Evolutionary conservation across 2,329 filamentous ascomycete species (phyloP), one percentile per base, ranked within the genome.

Genomic region (Neofusicoccum umdonicola): DNA sequence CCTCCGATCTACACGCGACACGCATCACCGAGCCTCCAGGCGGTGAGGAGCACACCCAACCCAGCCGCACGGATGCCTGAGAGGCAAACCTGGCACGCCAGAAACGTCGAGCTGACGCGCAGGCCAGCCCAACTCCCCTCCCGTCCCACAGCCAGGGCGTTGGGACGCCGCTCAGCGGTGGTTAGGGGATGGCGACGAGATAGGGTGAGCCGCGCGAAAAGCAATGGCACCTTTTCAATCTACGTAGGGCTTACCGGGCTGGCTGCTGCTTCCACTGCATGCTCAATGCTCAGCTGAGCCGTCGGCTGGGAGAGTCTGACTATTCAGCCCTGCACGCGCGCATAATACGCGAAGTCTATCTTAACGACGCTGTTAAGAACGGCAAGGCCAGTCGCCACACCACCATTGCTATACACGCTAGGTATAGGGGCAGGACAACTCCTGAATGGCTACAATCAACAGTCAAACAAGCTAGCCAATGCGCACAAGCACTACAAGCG

Each of bases 221-320:
- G 56, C 56, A 60, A 60, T 37, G 56, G 42, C 56, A 22, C 13
- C 9, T 35, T 57, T 47, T 47, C 41, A 60, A 60, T 60, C 15
- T 60, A 9, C 56, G 56, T 60, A 60, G 56, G 56, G 56, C 56
- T 60, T 60, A 47, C 44, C 56, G 17, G 39, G 52, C 52, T 31
- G 52, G 48, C 51, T 58, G 54, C 13, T 34, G 41, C 27, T 58
- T 42, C 27, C 54, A 58, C 52, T 50, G 22, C 31, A 57, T 44
- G 52, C 39, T 60, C 56, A 60, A 47, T 60, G 56, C 56, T 60
- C 42, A 15, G 27, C n/a, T 27, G 7, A 3, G 7, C n/a, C 15
- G 22, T 37, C 37, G 52, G 37, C 7, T 17, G 13, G 54, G 34
- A 22, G 54, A 31, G 19, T 42, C 37, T 31, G 39, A 35, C 54